Evolutionary conservation across 1,284 basidiomycete species (phyloP).

Genomic region (Ganoderma resinaceum): DNA sequence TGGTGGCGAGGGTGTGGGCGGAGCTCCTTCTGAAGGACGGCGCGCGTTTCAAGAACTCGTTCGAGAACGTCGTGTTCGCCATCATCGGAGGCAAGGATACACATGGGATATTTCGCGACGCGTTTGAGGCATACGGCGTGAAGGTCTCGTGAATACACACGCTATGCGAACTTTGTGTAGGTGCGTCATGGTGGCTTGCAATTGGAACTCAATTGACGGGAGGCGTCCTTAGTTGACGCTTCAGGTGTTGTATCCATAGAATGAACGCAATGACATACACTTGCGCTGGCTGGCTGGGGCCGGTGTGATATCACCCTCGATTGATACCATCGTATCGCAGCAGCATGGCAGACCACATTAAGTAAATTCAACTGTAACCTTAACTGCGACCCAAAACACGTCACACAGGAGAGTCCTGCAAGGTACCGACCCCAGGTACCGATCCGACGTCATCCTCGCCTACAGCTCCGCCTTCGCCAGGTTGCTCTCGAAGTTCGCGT

Average conservation of each 20-base stretch:
- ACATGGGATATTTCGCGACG: constrained; percentile 53
- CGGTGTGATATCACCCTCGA: not conserved
- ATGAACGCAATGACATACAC: not conserved
- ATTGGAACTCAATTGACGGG: not conserved
- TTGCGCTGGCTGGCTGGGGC: not conserved
- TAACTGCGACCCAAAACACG: not conserved
- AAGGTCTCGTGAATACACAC: not conserved
- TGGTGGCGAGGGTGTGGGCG: constrained; percentile 46
- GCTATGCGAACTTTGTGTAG: not conserved
- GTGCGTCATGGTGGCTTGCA: not conserved
- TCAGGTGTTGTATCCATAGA: not conserved
- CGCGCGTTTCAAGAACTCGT: constrained; percentile 61
- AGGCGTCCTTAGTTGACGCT: not conserved
- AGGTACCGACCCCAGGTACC: not conserved
- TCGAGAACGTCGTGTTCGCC: constrained; percentile 69
- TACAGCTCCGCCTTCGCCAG: constrained; percentile 19
- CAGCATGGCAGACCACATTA: not conserved
- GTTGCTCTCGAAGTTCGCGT: constrained; percentile 21
- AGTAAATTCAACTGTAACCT: not conserved
- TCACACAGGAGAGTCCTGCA: not conserved
- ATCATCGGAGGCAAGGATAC: constrained; percentile 59
- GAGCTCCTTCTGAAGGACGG: constrained; percentile 55
- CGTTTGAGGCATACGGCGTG: constrained; percentile 37
- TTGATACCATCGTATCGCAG: not conserved
- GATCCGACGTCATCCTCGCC: not conserved